phyloP scores from a whole-genome alignment of 2,329 filamentous ascomycete species.

The Talaromyces rugulosus region DNA sequence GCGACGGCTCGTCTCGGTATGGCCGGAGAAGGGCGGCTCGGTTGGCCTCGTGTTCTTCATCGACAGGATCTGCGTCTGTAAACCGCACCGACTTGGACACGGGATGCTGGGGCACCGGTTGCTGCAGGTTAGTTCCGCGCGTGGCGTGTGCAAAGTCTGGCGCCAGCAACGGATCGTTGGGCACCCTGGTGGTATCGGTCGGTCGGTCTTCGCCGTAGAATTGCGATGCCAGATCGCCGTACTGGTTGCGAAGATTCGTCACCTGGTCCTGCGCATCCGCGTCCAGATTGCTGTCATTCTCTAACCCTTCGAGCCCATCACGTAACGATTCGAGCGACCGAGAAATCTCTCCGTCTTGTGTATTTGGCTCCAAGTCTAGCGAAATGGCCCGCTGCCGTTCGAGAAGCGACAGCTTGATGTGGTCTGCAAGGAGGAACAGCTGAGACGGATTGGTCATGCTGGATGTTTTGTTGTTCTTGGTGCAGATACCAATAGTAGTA shows the following conservation, averaged over 20 bases:
- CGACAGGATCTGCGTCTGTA: slow-evolving; percentile 56
- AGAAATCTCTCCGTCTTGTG: slow-evolving; percentile 84
- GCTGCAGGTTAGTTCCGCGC: slow-evolving; percentile 34
- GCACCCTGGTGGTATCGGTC: slow-evolving; percentile 51
- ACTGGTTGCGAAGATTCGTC: slow-evolving; percentile 66
- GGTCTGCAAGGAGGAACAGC: slow-evolving; percentile 88
- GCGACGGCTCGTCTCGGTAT: slow-evolving; percentile 55
- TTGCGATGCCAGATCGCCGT: slow-evolving; percentile 71
- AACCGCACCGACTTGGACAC: slow-evolving; percentile 78
- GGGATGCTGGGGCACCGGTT: slow-evolving; percentile 41
- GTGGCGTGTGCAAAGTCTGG: slow-evolving; percentile 62
- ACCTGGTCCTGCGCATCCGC: slow-evolving; percentile 62
- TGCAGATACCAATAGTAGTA: background rate
- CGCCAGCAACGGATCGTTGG: slow-evolving; percentile 61
- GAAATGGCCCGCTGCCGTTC: slow-evolving; percentile 84
- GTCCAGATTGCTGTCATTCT: slow-evolving; percentile 50
- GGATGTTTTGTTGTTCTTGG: background rate
- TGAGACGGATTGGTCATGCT: slow-evolving; percentile 60
- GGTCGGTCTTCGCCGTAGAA: slow-evolving; percentile 64
- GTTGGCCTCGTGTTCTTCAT: slow-evolving; percentile 49
- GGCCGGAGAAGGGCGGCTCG: slow-evolving; percentile 58
- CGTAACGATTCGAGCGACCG: slow-evolving; percentile 82
- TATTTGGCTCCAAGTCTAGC: slow-evolving; percentile 71
- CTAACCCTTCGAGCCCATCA: slow-evolving; percentile 69
- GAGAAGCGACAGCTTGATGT: slow-evolving; percentile 91